A percentile compares a stretch with the other conserved stretches of the same genome.
Evolutionary conservation across 2,329 filamentous ascomycete species (phyloP).

Genomic region (Epichloe aotearoae): DNA sequence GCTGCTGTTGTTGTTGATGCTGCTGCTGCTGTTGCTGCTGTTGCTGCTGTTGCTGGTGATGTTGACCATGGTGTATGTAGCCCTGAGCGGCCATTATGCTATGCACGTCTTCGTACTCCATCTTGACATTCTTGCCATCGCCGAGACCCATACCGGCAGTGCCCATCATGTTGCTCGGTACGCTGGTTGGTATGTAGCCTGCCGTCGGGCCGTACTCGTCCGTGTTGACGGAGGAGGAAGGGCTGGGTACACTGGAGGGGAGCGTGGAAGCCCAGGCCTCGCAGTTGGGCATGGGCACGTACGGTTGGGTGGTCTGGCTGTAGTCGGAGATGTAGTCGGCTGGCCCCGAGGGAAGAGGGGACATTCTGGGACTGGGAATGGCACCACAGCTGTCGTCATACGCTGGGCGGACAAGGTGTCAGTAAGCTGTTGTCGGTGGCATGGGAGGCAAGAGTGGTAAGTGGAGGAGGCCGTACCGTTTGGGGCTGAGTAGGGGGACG

Average conservation of each 20-base stretch:
- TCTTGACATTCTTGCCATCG: conserved; percentile 24
- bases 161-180: conserved; percentile 29
- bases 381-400: conserved; percentile 27
- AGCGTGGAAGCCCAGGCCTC: conserved; percentile 34
- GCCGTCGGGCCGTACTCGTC: conserved; percentile 30
- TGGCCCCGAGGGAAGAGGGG: conserved; percentile 27
- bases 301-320: conserved; percentile 18
- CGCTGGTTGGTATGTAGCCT: conserved; percentile 35
- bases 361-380: conserved; percentile 30
- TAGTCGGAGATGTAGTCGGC: conserved; percentile 33
- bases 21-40: conserved; percentile 13
- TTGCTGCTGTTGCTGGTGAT: not conserved
- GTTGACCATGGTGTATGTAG: conserved; percentile 15
- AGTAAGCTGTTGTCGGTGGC: conserved; percentile 5
- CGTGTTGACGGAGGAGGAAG: conserved; percentile 33
- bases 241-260: conserved; percentile 37
- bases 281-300: conserved; percentile 26
- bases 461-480: conserved; percentile 23
- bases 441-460: conserved; percentile 4
- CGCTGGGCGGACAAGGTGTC: conserved; percentile 17
- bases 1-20: conserved; percentile 1
- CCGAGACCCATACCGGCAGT: conserved; percentile 10
- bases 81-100: conserved; percentile 8
- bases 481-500: conserved; percentile 26
- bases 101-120: conserved; percentile 26